Evolutionary conservation across 768 basidiomycete genomes (phyloP), one percentile per base, ranked within the genome.

Genomic region (Hypsizygus marmoreus): DNA sequence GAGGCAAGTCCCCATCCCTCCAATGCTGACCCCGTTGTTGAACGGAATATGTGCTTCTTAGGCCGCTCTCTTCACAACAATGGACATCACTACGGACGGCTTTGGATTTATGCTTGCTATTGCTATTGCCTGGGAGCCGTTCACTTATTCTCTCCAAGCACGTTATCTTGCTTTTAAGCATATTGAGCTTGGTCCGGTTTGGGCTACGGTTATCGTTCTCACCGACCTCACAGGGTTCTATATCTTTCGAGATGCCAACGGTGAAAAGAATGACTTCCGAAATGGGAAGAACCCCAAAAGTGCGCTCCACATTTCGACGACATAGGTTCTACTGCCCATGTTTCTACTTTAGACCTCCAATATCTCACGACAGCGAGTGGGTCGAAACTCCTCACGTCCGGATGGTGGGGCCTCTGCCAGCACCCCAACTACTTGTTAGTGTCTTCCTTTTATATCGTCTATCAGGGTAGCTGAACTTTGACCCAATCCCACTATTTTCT

Each of bases 101-200:
- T 97, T 98, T 59, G 97, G 97, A 6, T 97, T 94, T 77, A 99
- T 99, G 97, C 86, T 99, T 22, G 70, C 92, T 4, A 79, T 95
- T 36, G 95, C 95, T 31, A 93, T 97, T 20, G 68, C 84, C 14
- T 97, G 91, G 88, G 91, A 98, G 8, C 95, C 95, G 8, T 95
- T 97, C 68, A 85, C 83, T 13, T 99, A 97, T 69, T 84, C 84
- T 22, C 81, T 97, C 11, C 95, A 98, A 70, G 91, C 95, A 1
- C 87, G 94, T 40, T 99, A 90, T 68, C 84, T 99, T 50, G 95
- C 86, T n/a, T 95, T 92, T 73, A 79, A 80, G 45, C 94, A 81
- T 12, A 73, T 88, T 25, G 85, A 91, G 50, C 82, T 98, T 34
- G 88, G 90, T 32, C 68, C 76, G 9, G 49, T 78, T 33, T 73